These are phyloP conservation scores for Aspergillus uvarum DNA, from an alignment of 2,329 filamentous ascomycete genomes.

Conservation along the genomic window DNA sequence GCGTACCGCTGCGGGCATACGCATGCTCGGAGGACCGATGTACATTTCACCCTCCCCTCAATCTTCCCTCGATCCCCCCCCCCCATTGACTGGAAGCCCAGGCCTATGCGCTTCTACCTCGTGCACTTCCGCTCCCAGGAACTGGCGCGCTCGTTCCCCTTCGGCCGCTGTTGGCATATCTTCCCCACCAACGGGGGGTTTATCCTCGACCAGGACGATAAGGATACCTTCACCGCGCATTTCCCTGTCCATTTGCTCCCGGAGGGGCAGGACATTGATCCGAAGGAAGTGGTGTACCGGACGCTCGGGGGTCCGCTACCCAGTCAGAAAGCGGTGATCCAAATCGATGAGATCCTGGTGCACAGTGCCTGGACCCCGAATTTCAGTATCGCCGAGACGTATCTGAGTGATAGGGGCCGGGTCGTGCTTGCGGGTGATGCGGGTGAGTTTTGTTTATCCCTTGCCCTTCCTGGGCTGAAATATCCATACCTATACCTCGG, in stretches of 20 bases:
- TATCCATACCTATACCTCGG: too few species aligned
- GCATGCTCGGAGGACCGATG: slow-evolving; percentile 28
- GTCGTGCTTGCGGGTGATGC: slow-evolving; percentile 36
- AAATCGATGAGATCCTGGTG: slow-evolving; percentile 37
- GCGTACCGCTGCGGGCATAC: slow-evolving; percentile 22
- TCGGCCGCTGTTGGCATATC: slow-evolving; percentile 35
- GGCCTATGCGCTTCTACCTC: slow-evolving; percentile 24
- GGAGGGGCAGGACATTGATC: slow-evolving; percentile 17
- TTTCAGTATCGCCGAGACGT: slow-evolving; percentile 29
- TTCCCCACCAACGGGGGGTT: slow-evolving; percentile 27
- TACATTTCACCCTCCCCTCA: slow-evolving; percentile 11
- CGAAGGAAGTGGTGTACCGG: slow-evolving; percentile 24
- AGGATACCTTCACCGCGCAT: slow-evolving; percentile 37
- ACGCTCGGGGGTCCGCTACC: slow-evolving; percentile 21
- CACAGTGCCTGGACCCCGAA: slow-evolving; percentile 31
- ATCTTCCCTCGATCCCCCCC: background rate
- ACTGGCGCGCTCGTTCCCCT: slow-evolving; percentile 23
- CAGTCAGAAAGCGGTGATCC: slow-evolving; percentile 18
- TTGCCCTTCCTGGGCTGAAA: background rate
- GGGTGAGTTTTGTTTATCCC: slow-evolving; percentile 1
- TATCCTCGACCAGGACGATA: slow-evolving; percentile 34
- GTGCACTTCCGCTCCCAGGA: slow-evolving; percentile 36
- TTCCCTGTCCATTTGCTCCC: slow-evolving; percentile 18
- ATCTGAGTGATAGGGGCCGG: slow-evolving; percentile 14
- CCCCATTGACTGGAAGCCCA: background rate